Evolutionary conservation across 306 rosid genomes (phyloP).

Genomic region (Heteromeles arbutifolia): DNA sequence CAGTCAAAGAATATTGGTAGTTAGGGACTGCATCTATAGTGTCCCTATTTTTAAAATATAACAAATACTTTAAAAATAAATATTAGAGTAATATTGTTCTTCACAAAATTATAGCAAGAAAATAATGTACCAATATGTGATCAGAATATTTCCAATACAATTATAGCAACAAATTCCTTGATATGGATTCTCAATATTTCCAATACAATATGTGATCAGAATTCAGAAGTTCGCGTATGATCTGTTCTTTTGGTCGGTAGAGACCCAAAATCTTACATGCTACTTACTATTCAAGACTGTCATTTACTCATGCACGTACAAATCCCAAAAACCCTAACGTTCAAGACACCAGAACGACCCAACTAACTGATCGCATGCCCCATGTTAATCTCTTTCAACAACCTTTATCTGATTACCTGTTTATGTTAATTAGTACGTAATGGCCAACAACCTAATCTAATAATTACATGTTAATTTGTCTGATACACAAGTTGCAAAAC

Average conservation of each 20-base stretch:
- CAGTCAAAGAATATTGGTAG: too few species aligned
- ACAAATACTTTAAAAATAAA: too few species aligned
- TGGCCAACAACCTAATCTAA: not conserved
- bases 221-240: not conserved
- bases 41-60: too few species aligned
- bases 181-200: not conserved
- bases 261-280: not conserved
- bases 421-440: not conserved
- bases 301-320: not conserved
- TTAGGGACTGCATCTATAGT: too few species aligned
- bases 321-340: not conserved
- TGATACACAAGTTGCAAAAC: constrained; percentile 22
- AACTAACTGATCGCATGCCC: not conserved
- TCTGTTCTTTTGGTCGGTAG: not conserved
- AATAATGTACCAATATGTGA: too few species aligned
- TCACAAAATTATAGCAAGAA: too few species aligned
- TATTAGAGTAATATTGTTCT: too few species aligned
- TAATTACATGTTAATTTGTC: not conserved
- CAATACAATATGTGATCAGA: not conserved
- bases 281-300: not conserved
- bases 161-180: too few species aligned
- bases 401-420: not conserved
- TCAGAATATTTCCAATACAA: too few species aligned
- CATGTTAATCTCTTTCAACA: not conserved
- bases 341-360: not conserved